Evolutionary conservation across 2,329 filamentous ascomycete genomes (phyloP).

Genomic region (Cadophora gregata): DNA sequence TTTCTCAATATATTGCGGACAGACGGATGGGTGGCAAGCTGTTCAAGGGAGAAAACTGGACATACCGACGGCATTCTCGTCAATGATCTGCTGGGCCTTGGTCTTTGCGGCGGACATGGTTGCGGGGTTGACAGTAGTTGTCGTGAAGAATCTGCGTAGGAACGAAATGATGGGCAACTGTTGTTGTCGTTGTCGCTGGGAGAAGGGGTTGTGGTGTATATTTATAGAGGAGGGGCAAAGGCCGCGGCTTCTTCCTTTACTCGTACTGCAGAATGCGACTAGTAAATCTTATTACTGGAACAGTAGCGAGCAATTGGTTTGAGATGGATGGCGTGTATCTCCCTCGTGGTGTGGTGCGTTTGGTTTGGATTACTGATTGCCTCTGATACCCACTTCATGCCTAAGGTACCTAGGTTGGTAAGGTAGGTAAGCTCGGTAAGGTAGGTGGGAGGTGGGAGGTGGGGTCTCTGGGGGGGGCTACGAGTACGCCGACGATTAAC

Average conservation of each 20-base stretch:
- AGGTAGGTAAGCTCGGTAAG: too few relatives aligned
- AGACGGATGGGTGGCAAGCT: not conserved
- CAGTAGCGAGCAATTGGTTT: not conserved
- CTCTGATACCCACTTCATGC: too few relatives aligned
- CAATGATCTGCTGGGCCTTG: constrained; percentile 85
- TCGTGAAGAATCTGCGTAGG: constrained; percentile 73
- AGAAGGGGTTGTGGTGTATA: constrained; percentile 18
- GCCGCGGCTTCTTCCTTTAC: too few relatives aligned
- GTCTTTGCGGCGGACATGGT: constrained; percentile 83
- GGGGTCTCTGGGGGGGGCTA: too few relatives aligned
- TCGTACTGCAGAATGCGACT: constrained; percentile 7
- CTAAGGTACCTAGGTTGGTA: too few relatives aligned
- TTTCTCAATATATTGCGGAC: not conserved
- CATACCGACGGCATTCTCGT: constrained; percentile 85
- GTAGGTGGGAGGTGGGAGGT: too few relatives aligned
- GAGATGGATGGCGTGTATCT: too few relatives aligned
- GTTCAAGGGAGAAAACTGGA: not conserved
- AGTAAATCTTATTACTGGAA: too few relatives aligned
- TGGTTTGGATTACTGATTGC: constrained; percentile 8
- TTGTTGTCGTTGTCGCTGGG: constrained; percentile 18
- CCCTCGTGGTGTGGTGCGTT: not conserved
- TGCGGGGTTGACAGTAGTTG: constrained; percentile 61
- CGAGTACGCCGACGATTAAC: too few relatives aligned
- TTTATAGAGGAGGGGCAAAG: constrained; percentile 21
- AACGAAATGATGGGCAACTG: constrained; percentile 62